These are phyloP conservation scores for Talaromyces sp. DNA, from an alignment of 2,329 filamentous ascomycete genomes.

Conservation along the genomic window DNA sequence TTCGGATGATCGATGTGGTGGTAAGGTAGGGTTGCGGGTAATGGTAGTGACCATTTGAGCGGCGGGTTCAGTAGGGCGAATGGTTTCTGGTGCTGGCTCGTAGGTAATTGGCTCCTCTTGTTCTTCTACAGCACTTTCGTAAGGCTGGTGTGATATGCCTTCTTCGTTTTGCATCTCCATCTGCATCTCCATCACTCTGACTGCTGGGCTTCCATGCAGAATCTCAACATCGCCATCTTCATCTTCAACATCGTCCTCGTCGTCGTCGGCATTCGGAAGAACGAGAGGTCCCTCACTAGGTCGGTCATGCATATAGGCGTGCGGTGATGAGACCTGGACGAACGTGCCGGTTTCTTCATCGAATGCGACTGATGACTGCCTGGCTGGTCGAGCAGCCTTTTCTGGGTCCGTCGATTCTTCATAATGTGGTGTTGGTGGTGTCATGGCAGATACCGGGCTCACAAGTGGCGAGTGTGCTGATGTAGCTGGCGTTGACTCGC, in stretches of 20 bases:
- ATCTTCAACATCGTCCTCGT: neutral
- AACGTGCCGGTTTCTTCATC: conserved; percentile 46
- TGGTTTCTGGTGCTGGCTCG: neutral
- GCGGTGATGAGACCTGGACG: conserved; percentile 35
- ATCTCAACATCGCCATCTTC: neutral
- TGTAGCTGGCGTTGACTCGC: conserved; percentile 9
- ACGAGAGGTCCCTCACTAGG: conserved; percentile 22
- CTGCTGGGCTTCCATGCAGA: neutral
- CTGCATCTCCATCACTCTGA: neutral
- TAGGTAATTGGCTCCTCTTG: neutral
- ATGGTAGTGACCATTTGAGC: neutral
- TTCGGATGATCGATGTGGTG: conserved; percentile 1
- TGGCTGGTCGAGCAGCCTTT: conserved; percentile 21
- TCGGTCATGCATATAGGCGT: conserved; percentile 28
- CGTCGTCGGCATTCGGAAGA: conserved; percentile 15
- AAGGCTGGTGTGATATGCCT: neutral
- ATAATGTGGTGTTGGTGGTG: conserved; percentile 17
- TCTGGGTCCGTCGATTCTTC: conserved; percentile 4
- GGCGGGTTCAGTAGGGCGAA: neutral
- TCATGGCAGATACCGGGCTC: conserved; percentile 18
- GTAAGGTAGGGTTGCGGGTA: neutral
- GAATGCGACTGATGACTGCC: conserved; percentile 41
- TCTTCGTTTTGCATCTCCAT: neutral
- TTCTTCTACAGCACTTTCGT: neutral
- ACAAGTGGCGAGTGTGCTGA: conserved; percentile 16